Evolutionary conservation across 1,284 basidiomycete genomes (phyloP).

Genomic region (Ceratobasidium sp.): DNA sequence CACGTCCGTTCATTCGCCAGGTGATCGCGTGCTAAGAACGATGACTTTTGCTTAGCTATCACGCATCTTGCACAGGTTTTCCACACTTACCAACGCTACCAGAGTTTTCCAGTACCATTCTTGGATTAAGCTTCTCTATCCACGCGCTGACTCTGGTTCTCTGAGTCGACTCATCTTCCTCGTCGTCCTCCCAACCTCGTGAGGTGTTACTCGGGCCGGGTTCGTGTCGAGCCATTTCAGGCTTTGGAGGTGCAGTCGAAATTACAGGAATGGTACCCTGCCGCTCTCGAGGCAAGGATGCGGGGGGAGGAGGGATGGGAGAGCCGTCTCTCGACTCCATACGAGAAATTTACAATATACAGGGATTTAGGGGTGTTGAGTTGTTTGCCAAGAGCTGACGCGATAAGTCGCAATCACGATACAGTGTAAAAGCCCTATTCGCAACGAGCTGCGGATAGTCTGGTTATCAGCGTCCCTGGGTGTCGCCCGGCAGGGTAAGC

Average conservation of each 20-base stretch:
- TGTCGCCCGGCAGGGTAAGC: too few species aligned
- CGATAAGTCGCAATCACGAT: slow-evolving; percentile 6
- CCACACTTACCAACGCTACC: slow-evolving; percentile 42
- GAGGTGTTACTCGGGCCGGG: background rate
- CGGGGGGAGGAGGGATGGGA: background rate
- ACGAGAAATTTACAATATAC: background rate
- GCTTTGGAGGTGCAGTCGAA: slow-evolving; percentile 23
- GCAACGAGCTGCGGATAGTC: too few species aligned
- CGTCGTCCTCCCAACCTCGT: background rate
- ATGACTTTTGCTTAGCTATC: background rate
- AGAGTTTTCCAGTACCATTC: slow-evolving; percentile 40
- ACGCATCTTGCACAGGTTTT: background rate
- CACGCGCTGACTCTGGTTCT: background rate
- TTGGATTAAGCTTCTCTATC: slow-evolving; percentile 12
- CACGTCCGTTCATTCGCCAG: slow-evolving; percentile 54
- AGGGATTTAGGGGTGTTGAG: background rate
- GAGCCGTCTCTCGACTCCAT: background rate
- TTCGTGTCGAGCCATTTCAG: background rate
- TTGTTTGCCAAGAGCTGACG: slow-evolving; percentile 15
- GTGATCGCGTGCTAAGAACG: slow-evolving; percentile 51
- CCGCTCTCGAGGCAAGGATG: background rate
- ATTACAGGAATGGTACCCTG: background rate
- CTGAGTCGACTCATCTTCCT: background rate
- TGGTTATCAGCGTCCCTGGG: too few species aligned
- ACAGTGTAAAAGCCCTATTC: too few species aligned